A percentile compares a stretch with the other conserved stretches of the same genome.
Conservation (phyloP, 148 eudicot genomes). For the Rhododendron ovatum region DNA sequence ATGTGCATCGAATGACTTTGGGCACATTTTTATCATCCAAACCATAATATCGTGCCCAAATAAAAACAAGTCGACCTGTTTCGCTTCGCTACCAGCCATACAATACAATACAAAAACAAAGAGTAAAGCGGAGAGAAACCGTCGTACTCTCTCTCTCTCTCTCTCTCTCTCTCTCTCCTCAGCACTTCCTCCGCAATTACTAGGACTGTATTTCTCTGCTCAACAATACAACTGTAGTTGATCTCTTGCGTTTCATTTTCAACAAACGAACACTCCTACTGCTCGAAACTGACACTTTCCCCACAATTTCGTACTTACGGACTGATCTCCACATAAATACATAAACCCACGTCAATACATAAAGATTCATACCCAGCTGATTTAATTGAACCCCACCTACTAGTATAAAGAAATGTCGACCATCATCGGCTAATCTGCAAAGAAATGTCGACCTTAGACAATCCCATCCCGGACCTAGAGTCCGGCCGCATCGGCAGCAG, state of each 20-base stretch:
- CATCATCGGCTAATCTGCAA: background rate
- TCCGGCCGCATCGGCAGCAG: conserved; percentile 9
- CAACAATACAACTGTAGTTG: background rate
- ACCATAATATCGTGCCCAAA: too few species aligned
- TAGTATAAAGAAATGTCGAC: background rate
- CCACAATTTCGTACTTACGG: background rate
- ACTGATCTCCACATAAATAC: background rate
- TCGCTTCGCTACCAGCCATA: background rate
- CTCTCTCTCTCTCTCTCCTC: too few species aligned
- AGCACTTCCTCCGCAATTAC: background rate
- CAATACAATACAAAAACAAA: background rate
- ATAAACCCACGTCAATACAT: background rate
- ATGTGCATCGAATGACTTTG: too few species aligned
- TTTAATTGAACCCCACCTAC: background rate
- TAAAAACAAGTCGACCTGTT: background rate
- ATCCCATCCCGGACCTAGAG: conserved; percentile 7
- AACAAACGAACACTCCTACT: background rate
- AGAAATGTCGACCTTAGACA: conserved; percentile 15
- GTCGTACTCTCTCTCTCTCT: background rate
- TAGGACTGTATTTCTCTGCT: background rate
- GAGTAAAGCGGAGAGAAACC: background rate
- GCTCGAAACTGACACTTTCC: conserved; percentile 3
- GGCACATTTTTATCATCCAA: too few species aligned
- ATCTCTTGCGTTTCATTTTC: background rate
- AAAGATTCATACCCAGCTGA: background rate